phyloP scores from a whole-genome alignment of 306 rosid species.

The Dalbergia cultrata region DNA sequence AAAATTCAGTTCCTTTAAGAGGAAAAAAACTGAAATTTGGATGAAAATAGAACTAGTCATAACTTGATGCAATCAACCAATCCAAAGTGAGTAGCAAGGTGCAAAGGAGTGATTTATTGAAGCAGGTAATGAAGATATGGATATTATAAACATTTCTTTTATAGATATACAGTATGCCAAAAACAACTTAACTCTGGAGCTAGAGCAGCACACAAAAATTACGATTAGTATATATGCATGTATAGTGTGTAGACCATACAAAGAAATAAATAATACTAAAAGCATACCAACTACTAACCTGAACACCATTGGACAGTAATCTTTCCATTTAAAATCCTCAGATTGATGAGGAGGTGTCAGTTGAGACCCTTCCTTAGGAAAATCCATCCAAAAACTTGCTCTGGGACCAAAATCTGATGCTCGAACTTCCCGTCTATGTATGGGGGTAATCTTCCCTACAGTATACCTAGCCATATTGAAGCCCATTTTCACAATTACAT shows the following conservation, averaged over 20 bases:
- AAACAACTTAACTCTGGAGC: too few species aligned
- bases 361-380: slow-evolving; percentile 96
- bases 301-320: slow-evolving; percentile 98
- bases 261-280: slow-evolving; percentile 32
- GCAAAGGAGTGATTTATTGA: too few species aligned
- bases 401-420: slow-evolving; percentile 91
- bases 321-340: slow-evolving; percentile 98
- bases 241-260: too few species aligned
- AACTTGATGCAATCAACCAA: too few species aligned
- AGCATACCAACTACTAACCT: slow-evolving; percentile 63
- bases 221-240: too few species aligned
- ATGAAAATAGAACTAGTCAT: too few species aligned
- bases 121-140: too few species aligned
- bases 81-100: too few species aligned
- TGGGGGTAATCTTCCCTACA: slow-evolving; percentile 97
- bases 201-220: too few species aligned
- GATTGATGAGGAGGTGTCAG: slow-evolving; percentile 97
- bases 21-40: not conserved
- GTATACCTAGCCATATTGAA: slow-evolving; percentile 86
- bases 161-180: too few species aligned
- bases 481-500: slow-evolving; percentile 35
- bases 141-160: too few species aligned
- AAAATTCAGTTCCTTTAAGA: too few species aligned
- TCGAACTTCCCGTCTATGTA: slow-evolving; percentile 95
- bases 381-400: slow-evolving; percentile 99